Evolutionary conservation across 805 yeast species (phyloP), one percentile per base, ranked within the genome.

Genomic region (Wickerhamiella galacta): DNA sequence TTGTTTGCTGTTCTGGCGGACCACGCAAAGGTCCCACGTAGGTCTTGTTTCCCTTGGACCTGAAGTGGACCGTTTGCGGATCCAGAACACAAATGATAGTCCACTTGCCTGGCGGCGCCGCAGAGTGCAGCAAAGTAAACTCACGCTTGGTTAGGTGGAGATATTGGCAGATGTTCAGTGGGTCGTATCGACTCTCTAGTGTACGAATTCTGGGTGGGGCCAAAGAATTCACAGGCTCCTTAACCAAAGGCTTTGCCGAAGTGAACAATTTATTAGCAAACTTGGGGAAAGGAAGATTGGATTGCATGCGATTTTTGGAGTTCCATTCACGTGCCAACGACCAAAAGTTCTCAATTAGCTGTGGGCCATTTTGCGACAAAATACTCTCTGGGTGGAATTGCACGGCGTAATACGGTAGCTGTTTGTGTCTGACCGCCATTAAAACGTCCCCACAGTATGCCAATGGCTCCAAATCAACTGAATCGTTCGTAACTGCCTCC

Each of bases 331-430:
- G 28, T 3, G 78, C 72, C 11, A 68, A 37, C 0, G 28, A 20
- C 63, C 75, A 70, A 49, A 87, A 87, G 48, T 78, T 79, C 7
- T 44, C 40, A 3, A 85, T 52, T 32, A 90, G 51, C 8, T 51
- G 45, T 2, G 48, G 61, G 2, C 98, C 98, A 30, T 57, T 45
- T 10, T 63, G 58, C 0, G 95, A 82, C 45, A 94, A 81, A 25
- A 87, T 71, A 1, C 95, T 82, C 48, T 90, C 99, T 0, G 98
- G 98, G 48, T 90, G 99, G 48, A 85, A 92, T 48, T 90, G 99
- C 2, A 90, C 95, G 1, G 94, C 98, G 51, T 63, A 87, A 58
- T 77, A 78, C 0, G 95, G 95, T 15, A 57, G 54, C 0, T 23
- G 14, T 0, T 31, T 42, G 46, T 80, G 85, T 47, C 58, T 66